Evolutionary conservation across 805 yeast species (phyloP).

Genomic region (Millerozyma miso): DNA sequence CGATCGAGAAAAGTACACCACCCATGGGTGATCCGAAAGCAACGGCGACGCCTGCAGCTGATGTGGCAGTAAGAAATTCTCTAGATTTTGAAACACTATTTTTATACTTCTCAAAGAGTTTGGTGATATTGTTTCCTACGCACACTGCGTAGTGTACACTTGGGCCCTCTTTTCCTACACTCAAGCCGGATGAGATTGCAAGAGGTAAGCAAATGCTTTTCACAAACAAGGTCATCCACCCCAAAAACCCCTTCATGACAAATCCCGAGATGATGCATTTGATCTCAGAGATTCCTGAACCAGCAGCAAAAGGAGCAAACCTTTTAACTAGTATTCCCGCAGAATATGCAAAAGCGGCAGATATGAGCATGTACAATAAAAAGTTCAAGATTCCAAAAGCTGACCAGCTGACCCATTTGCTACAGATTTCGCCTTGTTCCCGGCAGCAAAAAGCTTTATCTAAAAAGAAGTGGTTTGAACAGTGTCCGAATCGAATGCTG

Average conservation of each 20-base stretch:
- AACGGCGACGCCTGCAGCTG: slow-evolving; percentile 98
- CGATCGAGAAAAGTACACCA: slow-evolving; percentile 90
- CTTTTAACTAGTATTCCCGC: slow-evolving; percentile 67
- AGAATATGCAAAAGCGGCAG: slow-evolving; percentile 55
- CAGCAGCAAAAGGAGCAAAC: slow-evolving; percentile 89
- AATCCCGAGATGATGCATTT: slow-evolving; percentile 93
- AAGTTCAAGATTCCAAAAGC: slow-evolving; percentile 44
- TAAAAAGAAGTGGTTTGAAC: slow-evolving; percentile 63
- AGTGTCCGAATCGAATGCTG: slow-evolving; percentile 73
- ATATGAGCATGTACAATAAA: slow-evolving; percentile 51
- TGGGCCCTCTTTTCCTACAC: slow-evolving; percentile 98
- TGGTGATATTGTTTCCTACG: slow-evolving; percentile 79
- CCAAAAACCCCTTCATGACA: slow-evolving; percentile 70
- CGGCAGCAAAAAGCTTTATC: slow-evolving; percentile 80
- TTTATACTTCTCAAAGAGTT: slow-evolving; percentile 43
- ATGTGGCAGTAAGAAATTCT: slow-evolving; percentile 78
- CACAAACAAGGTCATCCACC: slow-evolving; percentile 64
- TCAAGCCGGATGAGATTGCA: slow-evolving; percentile 88
- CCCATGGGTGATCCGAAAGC: slow-evolving; percentile 97
- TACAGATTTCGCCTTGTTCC: slow-evolving; percentile 53
- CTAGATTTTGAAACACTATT: slow-evolving; percentile 42
- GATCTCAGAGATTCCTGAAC: slow-evolving; percentile 96
- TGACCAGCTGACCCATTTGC: slow-evolving; percentile 70
- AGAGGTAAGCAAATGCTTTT: slow-evolving; percentile 82
- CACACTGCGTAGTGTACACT: slow-evolving; percentile 97